Conservation (phyloP, 768 basidiomycete species). For the Boletus rubescentipes region DNA sequence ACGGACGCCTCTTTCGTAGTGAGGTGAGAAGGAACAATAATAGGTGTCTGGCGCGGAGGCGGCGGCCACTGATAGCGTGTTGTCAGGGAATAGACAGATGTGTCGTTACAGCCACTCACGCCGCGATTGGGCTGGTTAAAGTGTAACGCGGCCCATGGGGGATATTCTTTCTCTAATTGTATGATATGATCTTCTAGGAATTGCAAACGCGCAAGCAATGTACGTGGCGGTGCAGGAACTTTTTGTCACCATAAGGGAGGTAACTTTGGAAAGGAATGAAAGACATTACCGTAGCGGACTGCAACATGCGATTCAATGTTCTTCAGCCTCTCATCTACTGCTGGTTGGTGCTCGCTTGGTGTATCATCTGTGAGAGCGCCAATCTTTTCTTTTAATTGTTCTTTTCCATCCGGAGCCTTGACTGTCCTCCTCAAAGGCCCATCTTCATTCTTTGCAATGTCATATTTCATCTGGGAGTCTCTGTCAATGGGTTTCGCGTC, state of each 20-base stretch:
- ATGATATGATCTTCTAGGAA: slow-evolving; percentile 78
- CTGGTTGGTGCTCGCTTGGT: slow-evolving; percentile 52
- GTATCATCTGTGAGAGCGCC: slow-evolving; percentile 24
- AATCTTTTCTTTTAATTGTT: slow-evolving; percentile 10
- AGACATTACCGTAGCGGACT: slow-evolving; percentile 64
- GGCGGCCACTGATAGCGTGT: slow-evolving; percentile 67
- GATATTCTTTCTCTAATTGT: slow-evolving; percentile 76
- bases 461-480: slow-evolving; percentile 81
- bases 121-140: slow-evolving; percentile 83
- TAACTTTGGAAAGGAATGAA: background rate
- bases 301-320: slow-evolving; percentile 74
- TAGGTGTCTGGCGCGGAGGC: slow-evolving; percentile 72
- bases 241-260: slow-evolving; percentile 6
- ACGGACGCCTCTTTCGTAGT: slow-evolving; percentile 33
- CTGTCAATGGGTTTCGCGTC: slow-evolving; percentile 71
- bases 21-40: slow-evolving; percentile 74
- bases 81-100: background rate
- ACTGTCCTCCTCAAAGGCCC: slow-evolving; percentile 68
- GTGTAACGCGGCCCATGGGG: slow-evolving; percentile 86
- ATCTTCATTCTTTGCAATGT: slow-evolving; percentile 82
- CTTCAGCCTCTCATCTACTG: slow-evolving; percentile 57
- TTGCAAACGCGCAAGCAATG: slow-evolving; percentile 61
- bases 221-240: slow-evolving; percentile 74
- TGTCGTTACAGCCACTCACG: slow-evolving; percentile 44
- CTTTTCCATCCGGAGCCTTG: slow-evolving; percentile 29